Conservation (phyloP, 148 eudicot species). For the Drosera capensis region DNA sequence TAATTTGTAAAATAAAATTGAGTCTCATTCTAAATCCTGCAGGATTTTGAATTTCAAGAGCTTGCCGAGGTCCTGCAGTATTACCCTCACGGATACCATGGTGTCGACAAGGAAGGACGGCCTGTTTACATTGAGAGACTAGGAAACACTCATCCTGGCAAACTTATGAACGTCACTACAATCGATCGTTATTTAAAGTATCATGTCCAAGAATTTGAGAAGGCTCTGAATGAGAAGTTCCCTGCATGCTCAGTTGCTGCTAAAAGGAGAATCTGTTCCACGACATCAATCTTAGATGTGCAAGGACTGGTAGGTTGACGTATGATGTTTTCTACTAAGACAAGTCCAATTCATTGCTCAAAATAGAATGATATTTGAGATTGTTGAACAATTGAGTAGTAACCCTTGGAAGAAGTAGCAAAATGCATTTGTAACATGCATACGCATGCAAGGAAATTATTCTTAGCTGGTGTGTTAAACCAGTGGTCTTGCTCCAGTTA, state of each 20-base stretch:
- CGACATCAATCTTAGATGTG: slow-evolving; percentile 76
- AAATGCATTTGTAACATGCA: too few species aligned
- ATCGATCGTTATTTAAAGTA: slow-evolving; percentile 57
- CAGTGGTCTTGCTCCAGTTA: too few species aligned
- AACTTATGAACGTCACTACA: slow-evolving; percentile 54
- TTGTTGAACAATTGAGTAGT: too few species aligned
- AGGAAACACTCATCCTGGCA: slow-evolving; percentile 63
- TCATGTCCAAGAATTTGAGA: slow-evolving; percentile 80
- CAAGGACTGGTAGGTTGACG: slow-evolving; percentile 54
- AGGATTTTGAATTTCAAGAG: slow-evolving; percentile 70
- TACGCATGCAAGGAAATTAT: too few species aligned
- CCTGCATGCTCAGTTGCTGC: slow-evolving; percentile 89
- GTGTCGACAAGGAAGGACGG: slow-evolving; percentile 75
- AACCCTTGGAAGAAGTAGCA: too few species aligned
- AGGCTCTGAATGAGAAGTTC: slow-evolving; percentile 50
- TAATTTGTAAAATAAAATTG: too few species aligned
- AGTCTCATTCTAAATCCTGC: slow-evolving; percentile 2
- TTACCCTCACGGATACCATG: slow-evolving; percentile 88
- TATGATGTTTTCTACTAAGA: too few species aligned
- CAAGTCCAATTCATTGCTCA: too few species aligned
- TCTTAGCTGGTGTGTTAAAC: too few species aligned
- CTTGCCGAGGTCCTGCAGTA: slow-evolving; percentile 52
- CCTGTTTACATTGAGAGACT: slow-evolving; percentile 76
- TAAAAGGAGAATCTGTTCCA: slow-evolving; percentile 43
- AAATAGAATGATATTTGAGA: too few species aligned